Conservation (phyloP, 129 eudicot genomes). For the Saposhnikovia divaricata region DNA sequence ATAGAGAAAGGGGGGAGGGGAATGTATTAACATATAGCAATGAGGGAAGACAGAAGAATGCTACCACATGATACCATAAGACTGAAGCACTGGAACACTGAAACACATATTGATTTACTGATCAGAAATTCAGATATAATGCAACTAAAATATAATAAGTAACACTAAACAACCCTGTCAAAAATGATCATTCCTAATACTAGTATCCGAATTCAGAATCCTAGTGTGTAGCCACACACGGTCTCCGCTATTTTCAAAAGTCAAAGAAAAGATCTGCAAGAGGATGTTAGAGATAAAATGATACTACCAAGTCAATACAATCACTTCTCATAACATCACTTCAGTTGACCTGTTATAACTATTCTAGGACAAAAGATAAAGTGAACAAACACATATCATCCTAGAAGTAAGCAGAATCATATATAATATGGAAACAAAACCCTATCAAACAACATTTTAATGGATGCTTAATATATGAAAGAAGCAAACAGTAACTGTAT, state of each 20-base stretch:
- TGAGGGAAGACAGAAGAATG: not conserved
- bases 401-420: no score
- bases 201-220: not conserved
- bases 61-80: not conserved
- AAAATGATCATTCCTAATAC: not conserved
- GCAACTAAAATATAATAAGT: not conserved
- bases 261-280: not conserved
- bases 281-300: not conserved
- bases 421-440: no score
- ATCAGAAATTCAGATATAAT: not conserved
- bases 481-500: no score
- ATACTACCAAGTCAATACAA: not conserved
- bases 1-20: not conserved
- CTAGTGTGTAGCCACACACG: not conserved
- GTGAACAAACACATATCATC: no score
- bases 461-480: no score
- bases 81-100: not conserved
- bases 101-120: not conserved
- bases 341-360: not conserved
- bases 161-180: not conserved
- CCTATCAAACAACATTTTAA: no score
- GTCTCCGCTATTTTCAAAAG: not conserved
- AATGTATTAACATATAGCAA: slow-evolving; percentile 8
- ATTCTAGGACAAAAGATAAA: no score
- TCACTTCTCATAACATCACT: not conserved